phyloP scores from a whole-genome alignment of 768 basidiomycete species.

The Chiua virens region DNA sequence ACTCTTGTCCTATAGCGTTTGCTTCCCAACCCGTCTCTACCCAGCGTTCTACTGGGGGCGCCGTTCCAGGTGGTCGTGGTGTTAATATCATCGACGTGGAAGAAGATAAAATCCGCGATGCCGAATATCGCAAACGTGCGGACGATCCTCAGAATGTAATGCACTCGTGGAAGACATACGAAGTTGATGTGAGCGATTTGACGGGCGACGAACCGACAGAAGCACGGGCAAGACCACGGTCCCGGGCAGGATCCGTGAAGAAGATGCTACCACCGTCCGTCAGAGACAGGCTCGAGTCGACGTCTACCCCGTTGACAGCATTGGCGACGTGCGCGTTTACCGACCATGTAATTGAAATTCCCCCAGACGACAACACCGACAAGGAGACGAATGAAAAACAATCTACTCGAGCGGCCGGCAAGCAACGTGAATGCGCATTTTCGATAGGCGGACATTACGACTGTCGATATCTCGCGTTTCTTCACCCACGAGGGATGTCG shows the following conservation, averaged over 20 bases:
- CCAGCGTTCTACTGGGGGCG: slow-evolving; percentile 16
- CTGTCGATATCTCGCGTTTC: slow-evolving; percentile 3
- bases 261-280: slow-evolving; percentile 6
- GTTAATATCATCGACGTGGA: slow-evolving; percentile 22
- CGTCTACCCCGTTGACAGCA: not conserved
- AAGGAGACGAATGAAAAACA: not conserved
- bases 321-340: slow-evolving; percentile 13
- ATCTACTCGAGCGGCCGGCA: not conserved
- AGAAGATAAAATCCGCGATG: slow-evolving; percentile 22
- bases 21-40: slow-evolving; percentile 6
- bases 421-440: not conserved
- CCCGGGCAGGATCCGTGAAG: slow-evolving; percentile 10
- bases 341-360: slow-evolving; percentile 25
- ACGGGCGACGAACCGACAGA: not conserved
- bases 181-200: not conserved
- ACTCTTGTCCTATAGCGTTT: not conserved
- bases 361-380: slow-evolving; percentile 9
- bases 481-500: not conserved
- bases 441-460: not conserved
- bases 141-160: not conserved
- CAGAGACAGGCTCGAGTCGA: not conserved
- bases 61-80: slow-evolving; percentile 31
- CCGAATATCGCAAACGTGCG: slow-evolving; percentile 5
- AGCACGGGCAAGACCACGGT: not conserved
- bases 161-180: not conserved